Evolutionary conservation across 495 filamentous ascomycete genomes (phyloP).

Genomic region (Penicillium robsamsonii): DNA sequence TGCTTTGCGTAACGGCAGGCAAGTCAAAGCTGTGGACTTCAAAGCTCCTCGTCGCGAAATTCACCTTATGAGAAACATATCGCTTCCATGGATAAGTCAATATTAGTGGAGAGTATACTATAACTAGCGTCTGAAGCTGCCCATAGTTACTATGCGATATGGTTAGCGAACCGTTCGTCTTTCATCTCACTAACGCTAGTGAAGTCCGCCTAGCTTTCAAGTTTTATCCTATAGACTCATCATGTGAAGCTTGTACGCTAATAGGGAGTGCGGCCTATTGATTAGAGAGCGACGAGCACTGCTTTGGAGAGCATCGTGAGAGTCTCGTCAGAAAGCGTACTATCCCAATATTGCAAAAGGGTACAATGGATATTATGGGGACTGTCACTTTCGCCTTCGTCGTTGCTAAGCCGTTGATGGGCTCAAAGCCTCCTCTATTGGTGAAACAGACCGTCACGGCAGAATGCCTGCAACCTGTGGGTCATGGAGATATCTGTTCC

Average conservation of each 20-base stretch:
- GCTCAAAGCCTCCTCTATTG: background rate
- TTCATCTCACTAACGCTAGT: conserved; percentile 15
- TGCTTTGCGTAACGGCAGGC: conserved; percentile 11
- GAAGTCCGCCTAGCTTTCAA: conserved; percentile 22
- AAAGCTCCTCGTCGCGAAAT: background rate
- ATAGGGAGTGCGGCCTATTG: conserved; percentile 23
- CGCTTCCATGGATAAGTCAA: conserved; percentile 10
- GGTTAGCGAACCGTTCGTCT: conserved; percentile 27
- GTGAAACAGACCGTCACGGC: background rate
- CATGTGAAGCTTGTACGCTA: conserved; percentile 2
- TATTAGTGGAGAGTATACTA: conserved; percentile 8
- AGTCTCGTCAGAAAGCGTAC: conserved; percentile 31
- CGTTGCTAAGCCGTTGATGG: conserved; percentile 17
- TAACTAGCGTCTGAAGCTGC: conserved; percentile 17
- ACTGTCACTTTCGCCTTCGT: conserved; percentile 31
- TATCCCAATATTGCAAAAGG: conserved; percentile 26
- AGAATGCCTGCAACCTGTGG: conserved; percentile 22
- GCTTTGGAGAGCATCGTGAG: conserved; percentile 25
- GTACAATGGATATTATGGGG: conserved; percentile 27
- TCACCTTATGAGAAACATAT: background rate
- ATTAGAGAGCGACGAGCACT: conserved; percentile 11
- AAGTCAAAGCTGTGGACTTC: conserved; percentile 10
- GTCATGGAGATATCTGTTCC: conserved; percentile 26
- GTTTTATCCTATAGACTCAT: conserved; percentile 9
- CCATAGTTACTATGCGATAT: conserved; percentile 29